Base-by-base conservation (phyloP, 805 yeast genomes). In the Metschnikowia orientalis region DNA sequence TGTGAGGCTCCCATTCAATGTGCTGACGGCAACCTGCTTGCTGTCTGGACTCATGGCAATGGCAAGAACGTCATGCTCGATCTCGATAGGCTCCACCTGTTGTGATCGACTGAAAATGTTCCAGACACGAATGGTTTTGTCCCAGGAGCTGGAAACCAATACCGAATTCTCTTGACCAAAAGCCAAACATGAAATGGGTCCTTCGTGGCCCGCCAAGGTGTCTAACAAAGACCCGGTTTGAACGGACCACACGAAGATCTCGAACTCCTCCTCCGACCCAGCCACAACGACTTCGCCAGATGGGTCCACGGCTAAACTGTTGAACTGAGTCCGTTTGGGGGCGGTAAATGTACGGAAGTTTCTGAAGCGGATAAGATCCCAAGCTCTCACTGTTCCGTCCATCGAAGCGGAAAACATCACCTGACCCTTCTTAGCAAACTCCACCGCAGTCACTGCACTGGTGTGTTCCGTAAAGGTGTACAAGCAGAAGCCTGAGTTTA, bases 211-310 rank as follows among this genome's bases (percentile, higher is more conserved):
- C 4, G 89, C 67, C 30, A 92, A 67, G 10, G 85, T 73, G 53
- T 92, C 98, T 34, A 92, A 71, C 29, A 92, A 64, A 55, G 89
- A 96, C 2, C 95, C 81, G 0, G 97, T 89, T 64, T 92, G 97
- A 1, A 92, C 97, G 5, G 95, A 86, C 98, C 98, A 92, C 20
- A 92, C 87, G 53, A 84, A 89, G 38, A 92, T 84, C 37, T 85
- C 95, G 59, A 80, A 92, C 42, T 81, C 82, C 53, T 89, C 96
- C 26, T 79, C 68, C 3, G 96, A 84, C 2, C 96, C 96, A 3
- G 97, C 98, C 51, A 92, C 88, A 2, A 92, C 92, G 32, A 92
- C 80, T 59, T 92, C 98, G 19, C 97, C 98, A 51, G 95, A 82
- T 18, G 97, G 95, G 57, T 92, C 98, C 26, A 88, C 95, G 0